phyloP scores from a whole-genome alignment of 2,329 filamentous ascomycete genomes.

The Chrysosporium keratinophilum region DNA sequence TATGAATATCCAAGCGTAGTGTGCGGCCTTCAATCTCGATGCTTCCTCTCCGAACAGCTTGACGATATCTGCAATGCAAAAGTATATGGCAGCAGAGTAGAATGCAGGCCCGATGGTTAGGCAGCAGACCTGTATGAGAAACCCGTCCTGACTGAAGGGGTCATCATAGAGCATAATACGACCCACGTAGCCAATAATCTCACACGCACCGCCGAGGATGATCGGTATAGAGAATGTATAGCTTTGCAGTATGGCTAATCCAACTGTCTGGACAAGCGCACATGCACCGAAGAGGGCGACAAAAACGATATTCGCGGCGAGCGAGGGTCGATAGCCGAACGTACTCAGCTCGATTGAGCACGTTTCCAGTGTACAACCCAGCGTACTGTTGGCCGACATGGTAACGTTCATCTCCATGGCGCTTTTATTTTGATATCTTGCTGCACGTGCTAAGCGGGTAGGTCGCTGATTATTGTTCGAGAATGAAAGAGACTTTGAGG shows the following conservation, averaged over 20 bases:
- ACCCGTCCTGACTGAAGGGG: constrained; percentile 49
- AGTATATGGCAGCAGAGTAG: constrained; percentile 55
- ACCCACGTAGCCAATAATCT: constrained; percentile 54
- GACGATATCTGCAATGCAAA: constrained; percentile 45
- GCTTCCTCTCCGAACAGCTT: constrained; percentile 31
- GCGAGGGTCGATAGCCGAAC: constrained; percentile 37
- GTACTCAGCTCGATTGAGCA: constrained; percentile 34
- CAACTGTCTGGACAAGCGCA: constrained; percentile 28
- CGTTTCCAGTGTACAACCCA: constrained; percentile 27
- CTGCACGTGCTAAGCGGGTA: background rate
- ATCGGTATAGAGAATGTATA: constrained; percentile 41
- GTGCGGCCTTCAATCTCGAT: constrained; percentile 32
- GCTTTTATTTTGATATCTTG: background rate
- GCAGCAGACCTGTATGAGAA: constrained; percentile 57
- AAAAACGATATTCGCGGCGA: constrained; percentile 35
- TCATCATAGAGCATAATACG: constrained; percentile 49
- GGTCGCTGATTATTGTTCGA: background rate
- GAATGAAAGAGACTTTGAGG: background rate
- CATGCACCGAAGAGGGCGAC: constrained; percentile 37
- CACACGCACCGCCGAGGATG: constrained; percentile 46
- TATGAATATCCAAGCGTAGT: constrained; percentile 33
- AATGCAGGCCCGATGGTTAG: constrained; percentile 49
- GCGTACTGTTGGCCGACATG: background rate
- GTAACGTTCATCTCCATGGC: background rate
- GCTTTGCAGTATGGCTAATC: constrained; percentile 31